These are phyloP conservation scores for Earliella scabrosa DNA, from an alignment of 1,284 basidiomycete species.

Conservation along the genomic window DNA sequence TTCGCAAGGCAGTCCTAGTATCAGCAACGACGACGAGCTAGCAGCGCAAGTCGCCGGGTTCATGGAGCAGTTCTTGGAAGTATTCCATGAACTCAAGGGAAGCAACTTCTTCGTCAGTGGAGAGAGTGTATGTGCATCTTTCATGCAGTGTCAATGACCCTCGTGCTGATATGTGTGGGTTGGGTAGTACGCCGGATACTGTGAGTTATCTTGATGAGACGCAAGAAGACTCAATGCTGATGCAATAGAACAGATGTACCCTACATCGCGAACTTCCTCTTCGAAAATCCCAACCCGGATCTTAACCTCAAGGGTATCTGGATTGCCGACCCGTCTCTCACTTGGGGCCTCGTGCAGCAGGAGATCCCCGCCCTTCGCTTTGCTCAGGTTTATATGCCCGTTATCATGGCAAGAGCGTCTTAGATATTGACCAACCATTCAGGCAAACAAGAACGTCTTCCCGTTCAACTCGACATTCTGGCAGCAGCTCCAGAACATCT, in stretches of 20 bases:
- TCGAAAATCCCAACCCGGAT: conserved; percentile 41
- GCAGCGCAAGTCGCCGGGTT: conserved; percentile 43
- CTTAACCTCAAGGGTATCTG: conserved; percentile 43
- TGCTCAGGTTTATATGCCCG: conserved; percentile 30
- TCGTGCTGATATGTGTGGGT: not conserved
- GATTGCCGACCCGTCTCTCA: conserved; percentile 44
- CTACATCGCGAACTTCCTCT: conserved; percentile 46
- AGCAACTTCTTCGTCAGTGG: conserved; percentile 42
- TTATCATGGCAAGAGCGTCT: not conserved
- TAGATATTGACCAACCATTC: not conserved
- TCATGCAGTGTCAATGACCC: too few species aligned
- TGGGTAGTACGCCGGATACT: conserved; percentile 41
- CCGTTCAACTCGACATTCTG: conserved; percentile 42
- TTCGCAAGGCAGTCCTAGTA: conserved; percentile 38
- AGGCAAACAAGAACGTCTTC: conserved; percentile 59
- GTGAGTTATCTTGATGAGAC: conserved; percentile 24
- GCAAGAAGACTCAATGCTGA: not conserved
- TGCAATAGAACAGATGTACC: conserved; percentile 35
- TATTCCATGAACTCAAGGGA: conserved; percentile 43
- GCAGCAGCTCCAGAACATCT: conserved; percentile 38
- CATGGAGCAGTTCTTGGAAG: conserved; percentile 42
- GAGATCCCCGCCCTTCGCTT: conserved; percentile 44
- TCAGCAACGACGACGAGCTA: conserved; percentile 43
- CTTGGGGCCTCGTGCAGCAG: conserved; percentile 40
- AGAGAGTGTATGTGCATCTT: conserved; percentile 37